Percentiles rank a stretch among this genome's conserved stretches.
These are phyloP conservation scores for Candida oleophila DNA, from an alignment of 805 yeast genomes.

Conservation along the genomic window DNA sequence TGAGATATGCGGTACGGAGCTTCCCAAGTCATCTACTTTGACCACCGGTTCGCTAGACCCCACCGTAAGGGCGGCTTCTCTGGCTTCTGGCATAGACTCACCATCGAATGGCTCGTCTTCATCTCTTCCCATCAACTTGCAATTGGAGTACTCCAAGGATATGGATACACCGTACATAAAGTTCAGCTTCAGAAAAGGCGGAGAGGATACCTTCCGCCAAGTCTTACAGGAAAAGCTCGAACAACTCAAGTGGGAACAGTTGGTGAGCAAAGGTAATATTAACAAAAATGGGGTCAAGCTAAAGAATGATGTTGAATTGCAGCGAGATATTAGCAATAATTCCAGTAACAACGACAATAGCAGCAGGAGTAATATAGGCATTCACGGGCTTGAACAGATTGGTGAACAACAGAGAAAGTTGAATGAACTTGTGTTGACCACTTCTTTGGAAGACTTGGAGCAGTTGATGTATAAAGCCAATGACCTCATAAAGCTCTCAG, in stretches of 20 bases:
- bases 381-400: slow-evolving; percentile 63
- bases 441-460: slow-evolving; percentile 74
- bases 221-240: slow-evolving; percentile 43
- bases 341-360: slow-evolving; percentile 2
- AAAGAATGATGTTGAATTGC: background rate
- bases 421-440: slow-evolving; percentile 60
- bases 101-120: slow-evolving; percentile 10
- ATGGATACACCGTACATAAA: slow-evolving; percentile 46
- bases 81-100: background rate
- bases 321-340: slow-evolving; percentile 3
- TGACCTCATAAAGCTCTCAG: slow-evolving; percentile 61
- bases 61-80: background rate
- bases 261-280: slow-evolving; percentile 30
- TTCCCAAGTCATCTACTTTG: slow-evolving; percentile 1
- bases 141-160: slow-evolving; percentile 6
- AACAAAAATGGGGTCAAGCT: slow-evolving; percentile 37
- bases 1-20: slow-evolving; percentile 79
- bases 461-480: slow-evolving; percentile 75
- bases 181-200: slow-evolving; percentile 74
- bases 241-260: slow-evolving; percentile 48
- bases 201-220: slow-evolving; percentile 54
- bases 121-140: slow-evolving; percentile 10
- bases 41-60: background rate
- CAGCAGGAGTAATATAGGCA: slow-evolving; percentile 48
- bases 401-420: slow-evolving; percentile 54